These are phyloP conservation scores for Colletotrichum trifolii DNA, from an alignment of 2,329 filamentous ascomycete species.

Conservation along the genomic window DNA sequence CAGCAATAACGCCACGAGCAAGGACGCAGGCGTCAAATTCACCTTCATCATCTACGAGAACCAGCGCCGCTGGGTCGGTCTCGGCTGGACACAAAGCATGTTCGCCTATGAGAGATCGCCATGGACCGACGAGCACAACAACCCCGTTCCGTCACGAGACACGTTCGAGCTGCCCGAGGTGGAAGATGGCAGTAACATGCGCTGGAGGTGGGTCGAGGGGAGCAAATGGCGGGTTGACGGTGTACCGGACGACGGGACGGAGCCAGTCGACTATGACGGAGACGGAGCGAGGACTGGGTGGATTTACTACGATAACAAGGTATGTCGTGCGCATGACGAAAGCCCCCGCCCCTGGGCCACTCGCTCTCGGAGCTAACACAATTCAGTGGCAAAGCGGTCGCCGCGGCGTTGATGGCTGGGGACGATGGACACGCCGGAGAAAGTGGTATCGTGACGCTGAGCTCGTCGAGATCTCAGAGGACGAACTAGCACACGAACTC, in stretches of 20 bases:
- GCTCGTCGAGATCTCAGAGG: constrained; percentile 77
- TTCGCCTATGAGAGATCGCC: constrained; percentile 89
- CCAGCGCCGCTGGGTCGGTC: constrained; percentile 91
- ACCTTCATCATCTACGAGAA: constrained; percentile 98
- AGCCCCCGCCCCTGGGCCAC: background rate
- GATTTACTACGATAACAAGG: constrained; percentile 99
- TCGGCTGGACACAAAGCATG: constrained; percentile 93
- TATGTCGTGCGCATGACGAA: constrained; percentile 49
- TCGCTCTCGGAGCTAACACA: background rate
- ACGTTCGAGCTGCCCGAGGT: constrained; percentile 72
- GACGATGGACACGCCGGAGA: constrained; percentile 88
- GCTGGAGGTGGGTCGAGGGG: constrained; percentile 82
- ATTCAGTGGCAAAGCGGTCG: constrained; percentile 87
- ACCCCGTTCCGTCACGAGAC: constrained; percentile 79
- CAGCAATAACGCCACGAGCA: constrained; percentile 51
- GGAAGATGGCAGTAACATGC: constrained; percentile 67
- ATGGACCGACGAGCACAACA: constrained; percentile 97
- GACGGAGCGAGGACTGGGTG: constrained; percentile 79
- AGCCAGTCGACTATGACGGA: constrained; percentile 62
- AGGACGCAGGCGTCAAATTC: constrained; percentile 86
- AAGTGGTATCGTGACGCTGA: constrained; percentile 99
- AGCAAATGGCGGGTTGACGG: constrained; percentile 91
- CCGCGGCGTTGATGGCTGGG: constrained; percentile 89
- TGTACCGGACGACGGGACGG: constrained; percentile 62
- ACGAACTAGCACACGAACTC: constrained; percentile 39